Percentiles rank a stretch among this genome's conserved stretches.
Evolutionary conservation across 2,329 filamentous ascomycete genomes (phyloP).

Genomic region (Exophiala oligosperma): DNA sequence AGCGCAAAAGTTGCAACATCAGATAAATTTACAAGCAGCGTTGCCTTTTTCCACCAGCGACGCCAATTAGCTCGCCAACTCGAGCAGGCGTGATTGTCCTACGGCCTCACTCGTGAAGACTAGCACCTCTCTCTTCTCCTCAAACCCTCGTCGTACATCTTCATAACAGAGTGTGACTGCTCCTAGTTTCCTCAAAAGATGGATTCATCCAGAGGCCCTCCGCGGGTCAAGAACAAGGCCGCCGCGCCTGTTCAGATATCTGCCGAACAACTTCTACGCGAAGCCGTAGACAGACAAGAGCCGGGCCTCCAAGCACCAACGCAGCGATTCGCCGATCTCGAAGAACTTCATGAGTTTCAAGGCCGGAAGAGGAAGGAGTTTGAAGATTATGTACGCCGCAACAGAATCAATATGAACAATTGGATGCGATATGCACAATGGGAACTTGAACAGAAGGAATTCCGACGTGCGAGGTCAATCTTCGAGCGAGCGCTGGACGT

Average conservation of each 20-base stretch:
- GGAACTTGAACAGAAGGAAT: conserved; percentile 98
- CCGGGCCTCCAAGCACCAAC: conserved; percentile 83
- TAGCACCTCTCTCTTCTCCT: not conserved
- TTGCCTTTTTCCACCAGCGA: too few relatives aligned
- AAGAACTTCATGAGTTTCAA: conserved; percentile 97
- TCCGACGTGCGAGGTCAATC: conserved; percentile 82
- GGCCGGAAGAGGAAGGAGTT: conserved; percentile 95
- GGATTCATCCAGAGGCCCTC: conserved; percentile 88
- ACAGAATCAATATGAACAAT: conserved; percentile 94
- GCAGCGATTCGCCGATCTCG: conserved; percentile 91
- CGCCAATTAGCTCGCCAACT: too few relatives aligned
- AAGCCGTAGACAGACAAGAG: conserved; percentile 96
- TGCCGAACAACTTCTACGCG: conserved; percentile 93
- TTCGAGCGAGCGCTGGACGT: conserved; percentile 95
- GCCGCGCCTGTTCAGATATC: conserved; percentile 88
- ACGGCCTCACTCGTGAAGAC: not conserved
- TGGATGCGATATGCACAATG: conserved; percentile 98
- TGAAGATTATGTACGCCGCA: conserved; percentile 95
- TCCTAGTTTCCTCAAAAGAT: conserved; percentile 51
- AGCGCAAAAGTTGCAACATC: not conserved
- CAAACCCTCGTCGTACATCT: not conserved
- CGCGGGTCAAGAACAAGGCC: conserved; percentile 98
- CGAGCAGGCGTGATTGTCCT: too few relatives aligned
- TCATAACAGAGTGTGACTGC: not conserved
- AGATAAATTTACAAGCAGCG: too few relatives aligned